A percentile compares a stretch with the other conserved stretches of the same genome.
Evolutionary conservation across 345 rosid genomes (phyloP).

Genomic region (Toxicodendron radicans): DNA sequence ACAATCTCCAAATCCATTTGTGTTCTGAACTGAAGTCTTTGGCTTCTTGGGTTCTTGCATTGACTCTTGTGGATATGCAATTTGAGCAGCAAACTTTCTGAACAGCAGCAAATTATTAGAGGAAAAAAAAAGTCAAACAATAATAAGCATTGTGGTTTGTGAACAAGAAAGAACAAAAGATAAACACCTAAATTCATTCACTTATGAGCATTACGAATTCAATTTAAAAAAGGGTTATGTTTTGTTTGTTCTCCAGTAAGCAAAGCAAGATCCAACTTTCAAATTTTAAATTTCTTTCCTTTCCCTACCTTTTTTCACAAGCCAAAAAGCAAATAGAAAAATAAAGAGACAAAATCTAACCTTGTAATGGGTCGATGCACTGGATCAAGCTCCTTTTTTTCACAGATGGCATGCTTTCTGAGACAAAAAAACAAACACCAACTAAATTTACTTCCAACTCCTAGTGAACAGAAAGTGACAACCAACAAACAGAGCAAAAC

Average conservation of each 20-base stretch:
- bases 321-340: slow-evolving; percentile 15
- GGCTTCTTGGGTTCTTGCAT: slow-evolving; percentile 57
- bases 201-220: background rate
- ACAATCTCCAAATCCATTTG: slow-evolving; percentile 51
- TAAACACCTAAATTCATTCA: background rate
- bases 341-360: slow-evolving; percentile 34
- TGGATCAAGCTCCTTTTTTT: slow-evolving; percentile 37
- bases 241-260: background rate
- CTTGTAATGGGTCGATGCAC: slow-evolving; percentile 55
- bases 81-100: slow-evolving; percentile 63
- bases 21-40: slow-evolving; percentile 39
- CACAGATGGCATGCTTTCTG: slow-evolving; percentile 40
- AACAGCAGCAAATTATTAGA: background rate
- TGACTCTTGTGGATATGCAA: slow-evolving; percentile 44
- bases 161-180: background rate
- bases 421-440: background rate
- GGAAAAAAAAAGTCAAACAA: slow-evolving; percentile 5
- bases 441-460: background rate
- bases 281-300: slow-evolving; percentile 26
- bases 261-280: slow-evolving; percentile 34
- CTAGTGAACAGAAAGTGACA: background rate
- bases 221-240: background rate
- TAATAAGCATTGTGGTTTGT: slow-evolving; percentile 5
- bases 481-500: background rate
- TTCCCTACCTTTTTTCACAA: slow-evolving; percentile 17